A percentile compares a stretch with the other conserved stretches of the same genome.
Conservation (phyloP, 306 rosid genomes). For the Lablab purpureus region DNA sequence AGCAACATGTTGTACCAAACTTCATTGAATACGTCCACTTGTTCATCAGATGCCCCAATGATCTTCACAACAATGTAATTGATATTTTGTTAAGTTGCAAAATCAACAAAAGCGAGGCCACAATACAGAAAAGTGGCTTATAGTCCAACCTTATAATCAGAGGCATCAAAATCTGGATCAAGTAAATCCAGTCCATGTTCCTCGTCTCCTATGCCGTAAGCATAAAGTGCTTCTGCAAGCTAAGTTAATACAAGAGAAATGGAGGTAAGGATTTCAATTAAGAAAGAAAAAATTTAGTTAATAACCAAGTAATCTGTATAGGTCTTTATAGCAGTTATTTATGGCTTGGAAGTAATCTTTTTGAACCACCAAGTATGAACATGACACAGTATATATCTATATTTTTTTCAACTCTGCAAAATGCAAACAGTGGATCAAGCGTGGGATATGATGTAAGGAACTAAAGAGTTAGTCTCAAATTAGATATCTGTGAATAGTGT, state of each 20-base stretch:
- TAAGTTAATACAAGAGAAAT: slow-evolving; percentile 45
- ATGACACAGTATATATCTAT: neutral
- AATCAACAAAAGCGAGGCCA: neutral
- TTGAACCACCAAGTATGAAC: neutral
- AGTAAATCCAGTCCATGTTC: slow-evolving; percentile 67
- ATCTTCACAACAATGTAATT: slow-evolving; percentile 53
- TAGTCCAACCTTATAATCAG: slow-evolving; percentile 66
- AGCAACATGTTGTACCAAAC: slow-evolving; percentile 79
- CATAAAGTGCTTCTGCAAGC: slow-evolving; percentile 91
- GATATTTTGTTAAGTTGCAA: neutral
- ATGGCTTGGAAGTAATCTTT: neutral
- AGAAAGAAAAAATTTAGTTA: neutral
- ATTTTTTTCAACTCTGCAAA: neutral
- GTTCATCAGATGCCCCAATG: slow-evolving; percentile 93
- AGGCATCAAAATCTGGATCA: slow-evolving; percentile 78
- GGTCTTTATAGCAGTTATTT: slow-evolving; percentile 4
- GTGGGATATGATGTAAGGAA: neutral
- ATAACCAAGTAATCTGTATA: too few relatives aligned
- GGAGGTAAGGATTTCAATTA: slow-evolving; percentile 2
- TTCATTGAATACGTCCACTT: slow-evolving; percentile 83
- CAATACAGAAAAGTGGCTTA: neutral
- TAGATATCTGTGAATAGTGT: too few relatives aligned
- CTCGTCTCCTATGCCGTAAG: slow-evolving; percentile 75
- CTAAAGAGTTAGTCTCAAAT: too few relatives aligned
- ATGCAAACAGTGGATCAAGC: neutral